Evolutionary conservation across 2,329 filamentous ascomycete species (phyloP), one percentile per base, ranked within the genome.

Genomic region (Aspergillus awamori): DNA sequence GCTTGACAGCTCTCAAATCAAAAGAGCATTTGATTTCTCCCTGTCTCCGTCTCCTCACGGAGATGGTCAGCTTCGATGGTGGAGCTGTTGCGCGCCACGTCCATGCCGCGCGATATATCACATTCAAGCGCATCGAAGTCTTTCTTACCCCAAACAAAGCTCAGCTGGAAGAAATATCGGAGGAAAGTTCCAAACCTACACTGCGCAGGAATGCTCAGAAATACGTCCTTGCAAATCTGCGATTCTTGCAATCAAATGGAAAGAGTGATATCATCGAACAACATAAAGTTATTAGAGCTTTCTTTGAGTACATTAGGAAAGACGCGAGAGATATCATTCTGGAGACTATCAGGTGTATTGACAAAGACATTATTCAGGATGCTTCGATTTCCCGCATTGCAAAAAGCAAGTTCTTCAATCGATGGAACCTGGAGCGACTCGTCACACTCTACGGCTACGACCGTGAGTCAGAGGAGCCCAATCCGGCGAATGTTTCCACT

Each of bases 21-120:
- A 97, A 96, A 72, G 92, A 93, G 41, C 92, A 91, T 75, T 81
- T 98, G 61, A 93, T 97, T 63, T 95, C 92, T 2, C 94, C 95
- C 0, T 93, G 91, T 24, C 80, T 99, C 61, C 88, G 94, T 59
- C 80, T 99, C 55, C 83, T 99, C 62, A 91, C 89, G 55, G 94
- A 99, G 77, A 84, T 93, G n/a, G 86, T 92, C 15, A 87, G 84
- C 58, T 90, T 97, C 65, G 93, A 98, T 76, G 93, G 93, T 15
- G 96, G 95, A 13, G 86, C 87, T 45, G 83, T 93, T 58, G 92
- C 93, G 28, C 88, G 87, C 67, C 84, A 88, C 49, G 83, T 97
- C 36, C 96, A 96, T 74, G 84, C 89, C 56, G 88, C 88, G 33
- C 86, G 92, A 67, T 88, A 92, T 68, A 88, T 87, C 61, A 95